These are phyloP conservation scores for Pseudogymnoascus sp. DNA, from an alignment of 2,329 filamentous ascomycete species.

Conservation along the genomic window DNA sequence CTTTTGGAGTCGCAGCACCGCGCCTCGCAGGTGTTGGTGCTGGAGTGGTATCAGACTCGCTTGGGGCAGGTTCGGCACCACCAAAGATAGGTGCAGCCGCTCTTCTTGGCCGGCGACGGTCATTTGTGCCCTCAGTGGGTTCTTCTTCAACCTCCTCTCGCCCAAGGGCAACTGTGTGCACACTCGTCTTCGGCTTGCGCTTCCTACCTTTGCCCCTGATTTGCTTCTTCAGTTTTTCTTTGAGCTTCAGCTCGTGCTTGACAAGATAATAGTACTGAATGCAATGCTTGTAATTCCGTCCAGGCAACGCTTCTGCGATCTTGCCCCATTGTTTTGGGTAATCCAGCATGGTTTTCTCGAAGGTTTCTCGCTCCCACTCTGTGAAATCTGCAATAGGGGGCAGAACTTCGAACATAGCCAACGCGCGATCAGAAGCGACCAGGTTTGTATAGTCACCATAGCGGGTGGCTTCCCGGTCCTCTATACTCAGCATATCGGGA, in stretches of 20 bases:
- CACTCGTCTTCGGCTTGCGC: conserved; percentile 52
- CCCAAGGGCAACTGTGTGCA: conserved; percentile 57
- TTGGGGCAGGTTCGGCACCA: conserved; percentile 50
- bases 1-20: conserved; percentile 35
- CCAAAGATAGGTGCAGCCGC: conserved; percentile 65
- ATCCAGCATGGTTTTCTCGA: conserved; percentile 67
- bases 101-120: conserved; percentile 51
- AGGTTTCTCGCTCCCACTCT: conserved; percentile 57
- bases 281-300: conserved; percentile 66
- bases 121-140: conserved; percentile 45
- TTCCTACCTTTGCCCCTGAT: conserved; percentile 35
- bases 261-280: conserved; percentile 83
- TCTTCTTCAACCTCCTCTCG: conserved; percentile 48
- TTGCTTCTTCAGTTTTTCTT: conserved; percentile 63
- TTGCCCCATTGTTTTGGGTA: conserved; percentile 76
- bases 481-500: conserved; percentile 59
- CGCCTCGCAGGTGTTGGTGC: conserved; percentile 49
- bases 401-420: conserved; percentile 62
- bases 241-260: conserved; percentile 65
- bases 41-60: conserved; percentile 53
- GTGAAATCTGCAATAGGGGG: conserved; percentile 69
- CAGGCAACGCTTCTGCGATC: conserved; percentile 58
- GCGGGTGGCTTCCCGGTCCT: conserved; percentile 48
- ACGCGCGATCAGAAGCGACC: conserved; percentile 55
- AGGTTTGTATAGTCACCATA: conserved; percentile 60